phyloP scores from a whole-genome alignment of 192 early-diverging fungal genomes.

The Entomortierella parvispora region DNA sequence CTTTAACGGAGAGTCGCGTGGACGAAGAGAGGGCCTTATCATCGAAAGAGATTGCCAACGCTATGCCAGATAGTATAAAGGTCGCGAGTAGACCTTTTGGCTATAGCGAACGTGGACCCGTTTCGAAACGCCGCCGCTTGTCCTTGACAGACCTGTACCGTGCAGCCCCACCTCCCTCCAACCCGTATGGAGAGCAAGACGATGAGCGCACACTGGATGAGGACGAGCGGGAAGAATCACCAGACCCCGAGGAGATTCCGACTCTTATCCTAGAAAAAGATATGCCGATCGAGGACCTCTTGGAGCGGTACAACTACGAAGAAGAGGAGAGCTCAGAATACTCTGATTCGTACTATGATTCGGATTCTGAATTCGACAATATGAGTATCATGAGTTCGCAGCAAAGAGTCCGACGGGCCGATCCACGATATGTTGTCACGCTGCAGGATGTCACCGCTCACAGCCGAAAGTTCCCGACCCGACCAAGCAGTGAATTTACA shows the following conservation, averaged over 20 bases:
- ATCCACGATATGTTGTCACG: conserved; percentile 44
- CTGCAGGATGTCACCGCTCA: conserved; percentile 30
- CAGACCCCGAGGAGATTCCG: conserved; percentile 25
- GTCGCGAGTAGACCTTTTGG: conserved; percentile 25
- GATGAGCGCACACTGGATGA: conserved; percentile 49
- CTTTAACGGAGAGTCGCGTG: background rate
- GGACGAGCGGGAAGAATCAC: conserved; percentile 24
- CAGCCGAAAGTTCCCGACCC: conserved; percentile 41
- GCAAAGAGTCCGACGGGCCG: conserved; percentile 22
- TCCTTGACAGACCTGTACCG: conserved; percentile 27
- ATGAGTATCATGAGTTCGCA: conserved; percentile 40
- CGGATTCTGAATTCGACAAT: conserved; percentile 37
- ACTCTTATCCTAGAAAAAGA: conserved; percentile 32
- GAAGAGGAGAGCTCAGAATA: conserved; percentile 40
- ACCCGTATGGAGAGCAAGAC: conserved; percentile 44
- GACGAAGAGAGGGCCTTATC: background rate
- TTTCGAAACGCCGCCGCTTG: conserved; percentile 43
- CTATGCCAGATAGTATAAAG: conserved; percentile 39
- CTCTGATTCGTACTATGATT: conserved; percentile 45
- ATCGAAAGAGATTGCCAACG: conserved; percentile 31
- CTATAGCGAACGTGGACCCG: conserved; percentile 40
- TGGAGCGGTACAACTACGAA: conserved; percentile 52
- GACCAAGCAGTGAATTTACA: conserved; percentile 43
- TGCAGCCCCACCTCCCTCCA: conserved; percentile 34
- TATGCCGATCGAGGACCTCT: conserved; percentile 55